Evolutionary conservation across 495 filamentous ascomycete species (phyloP).

Genomic region (Daldinia loculata): DNA sequence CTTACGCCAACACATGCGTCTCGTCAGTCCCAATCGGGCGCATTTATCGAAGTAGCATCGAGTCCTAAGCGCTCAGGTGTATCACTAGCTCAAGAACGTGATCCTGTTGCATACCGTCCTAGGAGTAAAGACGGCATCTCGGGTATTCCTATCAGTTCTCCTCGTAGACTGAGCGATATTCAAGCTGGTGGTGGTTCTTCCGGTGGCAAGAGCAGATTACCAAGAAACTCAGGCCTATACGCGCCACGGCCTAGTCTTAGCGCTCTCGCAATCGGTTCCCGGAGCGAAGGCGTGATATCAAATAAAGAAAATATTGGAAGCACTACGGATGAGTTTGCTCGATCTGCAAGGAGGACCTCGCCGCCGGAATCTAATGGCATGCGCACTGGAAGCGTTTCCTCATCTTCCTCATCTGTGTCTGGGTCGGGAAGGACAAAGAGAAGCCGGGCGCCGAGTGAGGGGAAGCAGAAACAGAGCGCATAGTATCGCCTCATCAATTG

Average conservation of each 20-base stretch:
- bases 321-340: conserved; percentile 6
- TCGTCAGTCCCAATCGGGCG: conserved; percentile 48
- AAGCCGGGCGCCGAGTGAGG: conserved; percentile 42
- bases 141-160: conserved; percentile 46
- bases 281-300: conserved; percentile 40
- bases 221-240: conserved; percentile 49
- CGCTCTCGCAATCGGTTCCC: conserved; percentile 35
- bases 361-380: conserved; percentile 11
- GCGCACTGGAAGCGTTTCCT: background rate
- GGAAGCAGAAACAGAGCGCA: conserved; percentile 39
- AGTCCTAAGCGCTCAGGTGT: conserved; percentile 55
- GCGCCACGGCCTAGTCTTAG: conserved; percentile 48
- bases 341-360: conserved; percentile 27
- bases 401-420: conserved; percentile 15
- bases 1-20: conserved; percentile 60
- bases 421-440: conserved; percentile 33
- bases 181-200: conserved; percentile 24
- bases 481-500: conserved; percentile 32
- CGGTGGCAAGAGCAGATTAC: conserved; percentile 47
- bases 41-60: conserved; percentile 57
- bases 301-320: conserved; percentile 45
- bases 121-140: conserved; percentile 55
- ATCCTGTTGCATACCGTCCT: conserved; percentile 52
- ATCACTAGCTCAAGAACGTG: conserved; percentile 52
- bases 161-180: conserved; percentile 53